Evolutionary conservation across 148 eudicot species (phyloP).

Genomic region (Mesembryanthemum crystallinum): DNA sequence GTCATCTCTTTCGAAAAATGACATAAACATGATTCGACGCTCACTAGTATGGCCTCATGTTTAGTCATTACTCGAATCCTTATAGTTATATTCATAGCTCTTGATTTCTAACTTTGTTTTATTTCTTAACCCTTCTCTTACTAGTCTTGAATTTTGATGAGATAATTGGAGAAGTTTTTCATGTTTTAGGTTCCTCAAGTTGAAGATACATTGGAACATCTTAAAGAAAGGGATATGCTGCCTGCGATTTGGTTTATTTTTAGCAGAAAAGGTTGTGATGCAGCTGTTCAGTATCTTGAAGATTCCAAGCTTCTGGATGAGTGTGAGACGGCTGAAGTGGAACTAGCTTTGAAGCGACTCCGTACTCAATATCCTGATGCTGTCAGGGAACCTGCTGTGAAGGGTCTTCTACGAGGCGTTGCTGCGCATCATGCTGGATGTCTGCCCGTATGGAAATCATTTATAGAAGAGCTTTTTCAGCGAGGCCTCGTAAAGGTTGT

Average conservation of each 20-base stretch:
- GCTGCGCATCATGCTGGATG: constrained; percentile 99
- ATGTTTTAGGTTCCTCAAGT: constrained; percentile 80
- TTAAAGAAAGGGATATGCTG: constrained; percentile 78
- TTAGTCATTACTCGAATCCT: constrained; percentile 16
- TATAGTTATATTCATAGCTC: constrained; percentile 3
- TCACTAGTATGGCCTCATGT: constrained; percentile 60
- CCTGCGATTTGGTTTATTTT: constrained; percentile 99
- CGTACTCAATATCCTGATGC: constrained; percentile 90
- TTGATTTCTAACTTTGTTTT: neutral
- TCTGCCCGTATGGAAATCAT: constrained; percentile 95
- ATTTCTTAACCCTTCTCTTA: constrained; percentile 12
- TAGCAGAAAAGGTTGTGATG: constrained; percentile 99
- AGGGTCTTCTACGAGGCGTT: constrained; percentile 79
- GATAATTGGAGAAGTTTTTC: constrained; percentile 4
- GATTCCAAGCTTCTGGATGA: constrained; percentile 77
- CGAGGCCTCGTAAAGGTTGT: constrained; percentile 91
- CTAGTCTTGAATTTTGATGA: constrained; percentile 9
- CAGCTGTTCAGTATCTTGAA: constrained; percentile 91
- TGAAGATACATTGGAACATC: constrained; percentile 80
- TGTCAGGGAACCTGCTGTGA: constrained; percentile 80
- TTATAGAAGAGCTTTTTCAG: constrained; percentile 89
- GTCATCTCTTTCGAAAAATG: constrained; percentile 69
- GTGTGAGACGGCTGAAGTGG: constrained; percentile 82
- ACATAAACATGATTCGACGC: constrained; percentile 69
- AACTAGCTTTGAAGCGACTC: constrained; percentile 78